Evolutionary conservation across 345 rosid genomes (phyloP).

Genomic region (Pistacia integerrima): DNA sequence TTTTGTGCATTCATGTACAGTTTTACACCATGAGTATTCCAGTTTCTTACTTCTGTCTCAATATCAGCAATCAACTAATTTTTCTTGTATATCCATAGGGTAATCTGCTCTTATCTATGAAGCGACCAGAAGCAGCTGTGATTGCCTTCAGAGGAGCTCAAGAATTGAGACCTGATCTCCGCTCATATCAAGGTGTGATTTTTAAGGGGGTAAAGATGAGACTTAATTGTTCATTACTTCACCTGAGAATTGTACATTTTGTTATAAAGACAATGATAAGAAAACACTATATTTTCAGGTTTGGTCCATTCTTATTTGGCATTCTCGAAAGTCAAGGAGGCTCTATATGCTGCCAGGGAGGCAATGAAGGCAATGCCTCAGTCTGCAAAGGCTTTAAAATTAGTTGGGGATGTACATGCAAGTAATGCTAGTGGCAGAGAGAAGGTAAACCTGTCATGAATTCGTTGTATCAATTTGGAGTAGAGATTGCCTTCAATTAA

Average conservation of each 20-base stretch:
- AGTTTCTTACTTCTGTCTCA: background rate
- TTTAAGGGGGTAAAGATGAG: constrained; percentile 6
- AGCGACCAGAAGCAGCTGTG: constrained; percentile 87
- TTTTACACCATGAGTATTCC: background rate
- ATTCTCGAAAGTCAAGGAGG: constrained; percentile 87
- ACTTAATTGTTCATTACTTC: constrained; percentile 13
- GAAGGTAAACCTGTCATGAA: constrained; percentile 55
- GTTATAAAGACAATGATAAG: constrained; percentile 4
- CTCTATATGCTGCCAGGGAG: constrained; percentile 90
- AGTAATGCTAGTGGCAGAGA: constrained; percentile 89
- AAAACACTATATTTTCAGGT: constrained; percentile 51
- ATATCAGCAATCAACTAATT: background rate
- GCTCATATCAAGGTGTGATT: constrained; percentile 90
- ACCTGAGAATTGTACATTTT: constrained; percentile 11
- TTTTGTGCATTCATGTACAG: background rate
- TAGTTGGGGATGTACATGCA: constrained; percentile 98
- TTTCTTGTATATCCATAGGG: constrained; percentile 52
- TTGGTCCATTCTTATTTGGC: constrained; percentile 94
- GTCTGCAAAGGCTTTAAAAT: constrained; percentile 90
- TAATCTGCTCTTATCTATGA: constrained; percentile 71
- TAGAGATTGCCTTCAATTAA: background rate
- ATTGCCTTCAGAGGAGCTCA: constrained; percentile 91
- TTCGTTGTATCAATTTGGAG: background rate
- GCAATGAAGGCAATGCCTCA: constrained; percentile 99
- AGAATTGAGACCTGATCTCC: constrained; percentile 96